A percentile compares a stretch with the other conserved stretches of the same genome.
Conservation (phyloP, 2,329 filamentous ascomycete genomes). For the Phialemoniopsis sp. region DNA sequence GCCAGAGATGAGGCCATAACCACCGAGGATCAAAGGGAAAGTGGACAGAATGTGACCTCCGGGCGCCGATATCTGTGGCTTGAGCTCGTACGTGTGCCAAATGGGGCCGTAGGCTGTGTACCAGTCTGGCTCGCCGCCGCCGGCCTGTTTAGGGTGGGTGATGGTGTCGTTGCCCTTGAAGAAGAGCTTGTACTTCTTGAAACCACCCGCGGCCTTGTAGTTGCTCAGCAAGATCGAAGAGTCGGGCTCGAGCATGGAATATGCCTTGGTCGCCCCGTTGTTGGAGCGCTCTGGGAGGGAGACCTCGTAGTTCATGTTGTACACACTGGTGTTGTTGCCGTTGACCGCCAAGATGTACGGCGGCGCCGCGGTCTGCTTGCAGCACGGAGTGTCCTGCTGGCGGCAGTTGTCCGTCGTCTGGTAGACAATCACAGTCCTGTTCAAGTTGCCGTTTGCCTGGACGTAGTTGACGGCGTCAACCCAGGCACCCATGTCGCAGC, state of each 20-base stretch:
- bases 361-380: constrained; percentile 3
- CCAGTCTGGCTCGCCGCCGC: constrained; percentile 13
- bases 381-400: constrained; percentile 6
- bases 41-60: no score
- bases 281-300: no score
- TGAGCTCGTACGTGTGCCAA: constrained; percentile 11
- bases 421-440: constrained; percentile 12
- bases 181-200: constrained; percentile 9
- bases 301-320: constrained; percentile 3
- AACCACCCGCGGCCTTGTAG: constrained; percentile 6
- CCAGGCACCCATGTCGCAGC: constrained; percentile 9
- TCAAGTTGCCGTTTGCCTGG: constrained; percentile 8
- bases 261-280: no score
- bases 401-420: constrained; percentile 10
- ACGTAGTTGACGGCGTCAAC: constrained; percentile 6
- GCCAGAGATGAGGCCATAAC: no score
- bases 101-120: constrained; percentile 14
- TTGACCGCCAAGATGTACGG: constrained; percentile 8
- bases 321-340: constrained; percentile 5
- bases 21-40: not conserved
- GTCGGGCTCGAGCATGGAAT: not conserved
- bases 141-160: constrained; percentile 4
- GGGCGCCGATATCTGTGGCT: not conserved
- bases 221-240: constrained; percentile 6
- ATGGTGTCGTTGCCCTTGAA: constrained; percentile 6